Percentiles rank a stretch among this genome's conserved stretches.
phyloP scores from a whole-genome alignment of 2,329 filamentous ascomycete genomes.

The Hypomyces perniciosus region DNA sequence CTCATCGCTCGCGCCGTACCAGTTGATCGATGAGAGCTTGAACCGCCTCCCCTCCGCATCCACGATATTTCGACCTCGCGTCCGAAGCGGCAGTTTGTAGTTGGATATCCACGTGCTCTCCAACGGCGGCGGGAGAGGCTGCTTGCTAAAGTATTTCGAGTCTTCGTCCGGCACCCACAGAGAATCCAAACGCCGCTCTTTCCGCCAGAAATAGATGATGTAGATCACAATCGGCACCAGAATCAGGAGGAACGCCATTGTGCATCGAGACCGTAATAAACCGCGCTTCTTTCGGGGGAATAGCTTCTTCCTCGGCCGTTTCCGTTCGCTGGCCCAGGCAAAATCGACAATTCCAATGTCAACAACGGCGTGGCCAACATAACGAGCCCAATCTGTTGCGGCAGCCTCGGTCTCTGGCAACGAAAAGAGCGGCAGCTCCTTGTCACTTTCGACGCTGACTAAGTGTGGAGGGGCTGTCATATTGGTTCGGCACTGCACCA shows the following conservation, averaged over 20 bases:
- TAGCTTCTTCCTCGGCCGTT: slow-evolving; percentile 6
- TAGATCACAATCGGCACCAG: slow-evolving; percentile 21
- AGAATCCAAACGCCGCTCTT: slow-evolving; percentile 37
- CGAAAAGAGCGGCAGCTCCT: slow-evolving; percentile 9
- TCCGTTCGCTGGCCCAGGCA: slow-evolving; percentile 6
- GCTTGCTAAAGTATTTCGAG: slow-evolving; percentile 41
- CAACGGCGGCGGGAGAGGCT: slow-evolving; percentile 40
- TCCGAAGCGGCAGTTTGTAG: slow-evolving; percentile 53
- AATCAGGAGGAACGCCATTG: slow-evolving; percentile 33
- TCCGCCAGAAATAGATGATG: slow-evolving; percentile 38
- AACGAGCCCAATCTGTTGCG: too few relatives aligned
- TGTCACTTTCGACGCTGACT: background rate
- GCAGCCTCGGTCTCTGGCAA: slow-evolving; percentile 2
- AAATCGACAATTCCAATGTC: background rate
- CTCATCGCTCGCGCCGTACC: slow-evolving; percentile 66
- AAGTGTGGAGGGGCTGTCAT: background rate
- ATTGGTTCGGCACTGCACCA: background rate
- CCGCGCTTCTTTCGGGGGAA: background rate
- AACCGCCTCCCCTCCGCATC: slow-evolving; percentile 51
- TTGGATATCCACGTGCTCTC: slow-evolving; percentile 37
- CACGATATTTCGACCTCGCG: slow-evolving; percentile 54
- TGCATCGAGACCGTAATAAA: slow-evolving; percentile 9
- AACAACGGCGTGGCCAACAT: background rate
- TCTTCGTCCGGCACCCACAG: slow-evolving; percentile 47
- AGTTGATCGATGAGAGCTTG: slow-evolving; percentile 61